These are phyloP conservation scores for Amanita exitialis DNA, from an alignment of 768 basidiomycete genomes.

Conservation along the genomic window DNA sequence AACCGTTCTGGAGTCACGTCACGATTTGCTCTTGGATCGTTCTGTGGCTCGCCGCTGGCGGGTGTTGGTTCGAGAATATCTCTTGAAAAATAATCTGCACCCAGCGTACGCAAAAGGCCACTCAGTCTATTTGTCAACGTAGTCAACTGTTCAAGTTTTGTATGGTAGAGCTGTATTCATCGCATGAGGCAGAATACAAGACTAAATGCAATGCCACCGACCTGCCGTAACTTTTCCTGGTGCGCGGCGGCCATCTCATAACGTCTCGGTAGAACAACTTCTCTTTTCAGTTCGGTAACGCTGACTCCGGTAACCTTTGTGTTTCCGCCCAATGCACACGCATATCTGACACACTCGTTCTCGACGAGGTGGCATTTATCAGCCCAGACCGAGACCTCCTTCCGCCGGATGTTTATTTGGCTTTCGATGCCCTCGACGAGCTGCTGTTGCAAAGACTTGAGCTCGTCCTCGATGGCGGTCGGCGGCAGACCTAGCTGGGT, in stretches of 20 bases:
- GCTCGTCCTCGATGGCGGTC: constrained; percentile 73
- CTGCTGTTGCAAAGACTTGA: constrained; percentile 60
- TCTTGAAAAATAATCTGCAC: constrained; percentile 41
- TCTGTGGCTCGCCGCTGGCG: constrained; percentile 28
- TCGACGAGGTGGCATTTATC: constrained; percentile 53
- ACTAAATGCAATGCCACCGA: constrained; percentile 21
- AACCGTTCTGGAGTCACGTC: constrained; percentile 81
- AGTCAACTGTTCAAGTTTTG: constrained; percentile 66
- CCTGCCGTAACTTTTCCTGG: constrained; percentile 76
- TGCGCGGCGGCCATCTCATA: constrained; percentile 58
- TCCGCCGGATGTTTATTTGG: constrained; percentile 56
- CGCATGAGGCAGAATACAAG: constrained; percentile 1
- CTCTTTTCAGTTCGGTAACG: constrained; percentile 62
- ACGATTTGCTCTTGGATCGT: constrained; percentile 32
- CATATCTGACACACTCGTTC: constrained; percentile 54
- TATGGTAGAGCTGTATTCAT: constrained; percentile 51
- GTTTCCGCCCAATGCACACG: constrained; percentile 61
- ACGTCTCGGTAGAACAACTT: constrained; percentile 61
- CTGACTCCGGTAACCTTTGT: constrained; percentile 55
- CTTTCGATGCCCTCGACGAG: constrained; percentile 68
- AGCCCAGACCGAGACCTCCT: constrained; percentile 73
- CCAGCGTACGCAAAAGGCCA: constrained; percentile 49
- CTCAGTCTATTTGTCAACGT: constrained; percentile 61
- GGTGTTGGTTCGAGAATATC: constrained; percentile 44
- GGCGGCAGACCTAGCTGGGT: constrained; percentile 75